Evolutionary conservation across 129 eudicot genomes (phyloP).

Genomic region (Mikania micrantha): DNA sequence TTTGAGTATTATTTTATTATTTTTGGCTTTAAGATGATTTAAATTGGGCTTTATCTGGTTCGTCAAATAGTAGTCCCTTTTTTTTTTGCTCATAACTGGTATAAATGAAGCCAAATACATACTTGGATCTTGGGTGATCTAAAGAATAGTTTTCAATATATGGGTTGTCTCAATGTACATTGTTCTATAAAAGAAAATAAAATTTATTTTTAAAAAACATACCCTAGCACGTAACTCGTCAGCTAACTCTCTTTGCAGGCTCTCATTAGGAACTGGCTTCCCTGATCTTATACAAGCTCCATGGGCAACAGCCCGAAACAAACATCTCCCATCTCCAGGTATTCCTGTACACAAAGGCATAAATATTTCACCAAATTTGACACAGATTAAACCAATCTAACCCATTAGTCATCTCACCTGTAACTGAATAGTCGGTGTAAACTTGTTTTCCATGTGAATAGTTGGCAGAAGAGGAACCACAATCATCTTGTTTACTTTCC

Average conservation of each 20-base stretch:
- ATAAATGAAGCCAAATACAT: neutral
- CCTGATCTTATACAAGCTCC: conserved; percentile 87
- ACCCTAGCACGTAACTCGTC: conserved; percentile 81
- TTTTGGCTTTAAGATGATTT: too few relatives aligned
- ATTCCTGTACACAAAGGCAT: conserved; percentile 42
- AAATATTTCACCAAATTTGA: neutral
- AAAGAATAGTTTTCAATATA: neutral
- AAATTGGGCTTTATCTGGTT: too few relatives aligned
- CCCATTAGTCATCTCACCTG: conserved; percentile 46
- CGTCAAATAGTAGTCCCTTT: too few relatives aligned
- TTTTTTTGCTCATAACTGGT: neutral
- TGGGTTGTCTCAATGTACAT: neutral
- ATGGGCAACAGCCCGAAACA: conserved; percentile 94
- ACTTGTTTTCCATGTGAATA: conserved; percentile 78
- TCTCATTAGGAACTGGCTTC: conserved; percentile 85
- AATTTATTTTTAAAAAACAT: conserved; percentile 13
- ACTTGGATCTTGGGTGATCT: neutral
- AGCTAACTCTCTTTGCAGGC: conserved; percentile 73
- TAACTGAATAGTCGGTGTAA: conserved; percentile 72
- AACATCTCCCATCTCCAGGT: conserved; percentile 98
- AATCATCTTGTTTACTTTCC: conserved; percentile 22
- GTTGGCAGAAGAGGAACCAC: conserved; percentile 37
- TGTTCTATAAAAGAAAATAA: neutral
- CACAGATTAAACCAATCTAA: neutral
- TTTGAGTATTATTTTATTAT: too few relatives aligned